phyloP scores from a whole-genome alignment of 2,329 filamentous ascomycete species.

The Aspergillus brunneoviolaceus region DNA sequence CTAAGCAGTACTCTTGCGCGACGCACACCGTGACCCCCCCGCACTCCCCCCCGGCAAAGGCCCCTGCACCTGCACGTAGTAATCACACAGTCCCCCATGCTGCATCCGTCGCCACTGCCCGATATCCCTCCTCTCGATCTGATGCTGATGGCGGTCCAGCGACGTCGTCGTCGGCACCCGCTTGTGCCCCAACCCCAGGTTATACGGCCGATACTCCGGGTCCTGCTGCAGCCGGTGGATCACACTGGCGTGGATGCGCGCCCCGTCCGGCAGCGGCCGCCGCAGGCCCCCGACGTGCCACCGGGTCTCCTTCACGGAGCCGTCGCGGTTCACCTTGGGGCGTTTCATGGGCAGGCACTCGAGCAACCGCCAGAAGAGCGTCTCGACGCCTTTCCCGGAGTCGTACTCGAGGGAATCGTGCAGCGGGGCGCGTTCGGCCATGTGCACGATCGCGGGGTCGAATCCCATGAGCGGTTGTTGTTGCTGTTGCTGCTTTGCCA shows the following conservation, averaged over 20 bases:
- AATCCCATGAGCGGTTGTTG: not conserved
- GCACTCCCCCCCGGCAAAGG: not conserved
- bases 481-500: too few species aligned
- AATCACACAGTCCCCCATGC: not conserved
- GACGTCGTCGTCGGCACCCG: not conserved
- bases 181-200: slow-evolving; percentile 20
- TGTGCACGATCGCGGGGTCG: slow-evolving; percentile 6
- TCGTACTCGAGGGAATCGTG: slow-evolving; percentile 21
- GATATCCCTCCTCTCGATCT: slow-evolving; percentile 8
- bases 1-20: not conserved
- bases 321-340: slow-evolving; percentile 16
- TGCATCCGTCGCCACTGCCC: slow-evolving; percentile 7
- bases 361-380: slow-evolving; percentile 21
- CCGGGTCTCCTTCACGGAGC: slow-evolving; percentile 12
- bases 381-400: slow-evolving; percentile 14
- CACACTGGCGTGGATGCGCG: slow-evolving; percentile 19
- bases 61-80: not conserved
- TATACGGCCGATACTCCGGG: slow-evolving; percentile 19
- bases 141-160: too few species aligned
- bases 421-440: slow-evolving; percentile 12
- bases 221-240: slow-evolving; percentile 14
- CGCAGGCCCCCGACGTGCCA: slow-evolving; percentile 19
- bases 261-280: slow-evolving; percentile 13
- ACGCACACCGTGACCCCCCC: not conserved
- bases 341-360: slow-evolving; percentile 21